phyloP scores from a whole-genome alignment of 2,329 filamentous ascomycete genomes.

The Colletotrichum melonis region DNA sequence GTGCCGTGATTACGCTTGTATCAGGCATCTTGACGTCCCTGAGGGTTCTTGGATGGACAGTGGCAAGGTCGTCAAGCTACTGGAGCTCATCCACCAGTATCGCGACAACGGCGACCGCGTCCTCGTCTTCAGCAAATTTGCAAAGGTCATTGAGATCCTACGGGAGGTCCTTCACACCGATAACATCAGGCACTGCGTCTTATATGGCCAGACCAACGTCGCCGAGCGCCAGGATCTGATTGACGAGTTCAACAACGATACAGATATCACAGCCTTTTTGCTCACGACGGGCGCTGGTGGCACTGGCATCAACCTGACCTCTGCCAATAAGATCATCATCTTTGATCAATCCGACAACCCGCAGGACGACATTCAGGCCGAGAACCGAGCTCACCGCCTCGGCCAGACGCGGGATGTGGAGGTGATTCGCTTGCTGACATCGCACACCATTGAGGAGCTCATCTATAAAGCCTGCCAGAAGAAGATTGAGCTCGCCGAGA shows the following conservation, averaged over 20 bases:
- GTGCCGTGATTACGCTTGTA: conserved; percentile 70
- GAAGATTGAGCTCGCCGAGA: conserved; percentile 87
- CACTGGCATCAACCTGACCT: conserved; percentile 96
- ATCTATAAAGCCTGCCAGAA: conserved; percentile 92
- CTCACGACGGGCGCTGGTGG: conserved; percentile 94
- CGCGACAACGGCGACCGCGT: conserved; percentile 85
- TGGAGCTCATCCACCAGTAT: conserved; percentile 79
- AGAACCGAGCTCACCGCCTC: conserved; percentile 95
- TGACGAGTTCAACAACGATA: conserved; percentile 83
- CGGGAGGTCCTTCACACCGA: conserved; percentile 82
- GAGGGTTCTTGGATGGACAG: conserved; percentile 68
- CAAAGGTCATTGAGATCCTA: conserved; percentile 89
- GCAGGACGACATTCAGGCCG: conserved; percentile 97
- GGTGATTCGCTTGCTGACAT: conserved; percentile 85
- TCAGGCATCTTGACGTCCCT: conserved; percentile 65
- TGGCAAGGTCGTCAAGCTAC: conserved; percentile 87
- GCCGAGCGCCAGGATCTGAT: conserved; percentile 87
- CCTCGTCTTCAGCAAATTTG: conserved; percentile 94
- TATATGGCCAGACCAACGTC: conserved; percentile 87
- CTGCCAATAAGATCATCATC: conserved; percentile 97
- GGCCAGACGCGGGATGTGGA: conserved; percentile 93
- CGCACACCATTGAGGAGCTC: conserved; percentile 89
- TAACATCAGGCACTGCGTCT: conserved; percentile 81
- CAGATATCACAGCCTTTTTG: conserved; percentile 87
- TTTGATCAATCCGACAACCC: conserved; percentile 98